phyloP scores from a whole-genome alignment of 2,329 filamentous ascomycete genomes.

The Fusarium pseudograminearum region DNA sequence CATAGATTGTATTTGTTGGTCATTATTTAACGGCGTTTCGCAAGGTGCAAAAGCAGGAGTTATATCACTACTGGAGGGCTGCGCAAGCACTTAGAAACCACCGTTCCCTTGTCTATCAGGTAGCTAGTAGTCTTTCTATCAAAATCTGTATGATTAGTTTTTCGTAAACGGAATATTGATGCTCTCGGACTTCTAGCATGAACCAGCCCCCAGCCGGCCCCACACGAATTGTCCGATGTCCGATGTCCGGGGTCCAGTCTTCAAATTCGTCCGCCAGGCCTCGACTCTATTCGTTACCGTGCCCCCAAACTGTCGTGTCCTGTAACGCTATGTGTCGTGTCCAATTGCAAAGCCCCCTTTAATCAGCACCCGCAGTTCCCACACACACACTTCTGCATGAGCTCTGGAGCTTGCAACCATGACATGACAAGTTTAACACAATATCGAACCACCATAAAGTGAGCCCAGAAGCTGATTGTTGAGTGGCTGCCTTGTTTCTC shows the following conservation, averaged over 20 bases:
- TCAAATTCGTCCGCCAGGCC: constrained; percentile 30
- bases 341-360: constrained; percentile 35
- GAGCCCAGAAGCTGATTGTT: constrained; percentile 35
- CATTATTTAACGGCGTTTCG: constrained; percentile 27
- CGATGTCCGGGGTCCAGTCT: constrained; percentile 31
- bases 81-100: neutral
- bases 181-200: constrained; percentile 1
- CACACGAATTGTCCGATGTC: constrained; percentile 36
- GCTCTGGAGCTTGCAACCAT: constrained; percentile 33
- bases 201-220: constrained; percentile 27
- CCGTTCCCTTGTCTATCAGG: neutral
- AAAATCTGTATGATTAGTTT: neutral
- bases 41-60: neutral
- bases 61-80: constrained; percentile 3
- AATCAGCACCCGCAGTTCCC: constrained; percentile 34
- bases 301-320: neutral
- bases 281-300: constrained; percentile 1
- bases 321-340: constrained; percentile 1
- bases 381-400: constrained; percentile 29
- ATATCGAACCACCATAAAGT: constrained; percentile 42
- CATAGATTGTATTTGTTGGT: constrained; percentile 32
- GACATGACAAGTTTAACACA: constrained; percentile 31
- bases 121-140: neutral
- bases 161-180: neutral
- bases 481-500: constrained; percentile 26